A percentile compares a stretch with the other conserved stretches of the same genome.
These are phyloP conservation scores for Quercus aquifolioides DNA, from an alignment of 306 rosid species.

Conservation along the genomic window DNA sequence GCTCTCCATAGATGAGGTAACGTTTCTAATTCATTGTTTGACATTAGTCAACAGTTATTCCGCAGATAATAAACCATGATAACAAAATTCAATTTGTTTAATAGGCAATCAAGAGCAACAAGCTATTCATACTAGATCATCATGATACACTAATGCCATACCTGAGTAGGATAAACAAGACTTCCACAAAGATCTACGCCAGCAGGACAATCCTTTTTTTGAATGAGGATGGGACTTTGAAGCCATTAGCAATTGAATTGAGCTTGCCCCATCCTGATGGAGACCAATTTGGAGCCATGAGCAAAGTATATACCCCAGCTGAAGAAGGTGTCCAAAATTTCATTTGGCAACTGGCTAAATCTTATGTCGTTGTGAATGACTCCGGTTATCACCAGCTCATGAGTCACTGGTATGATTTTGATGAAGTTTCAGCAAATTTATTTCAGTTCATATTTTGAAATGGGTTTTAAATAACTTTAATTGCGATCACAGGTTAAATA, in stretches of 20 bases:
- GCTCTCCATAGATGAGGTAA: conserved; percentile 53
- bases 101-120: conserved; percentile 56
- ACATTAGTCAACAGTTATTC: not conserved
- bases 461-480: not conserved
- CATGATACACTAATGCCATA: conserved; percentile 59
- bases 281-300: conserved; percentile 46
- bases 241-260: conserved; percentile 68
- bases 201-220: conserved; percentile 61
- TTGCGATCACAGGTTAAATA: conserved; percentile 50
- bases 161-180: conserved; percentile 49
- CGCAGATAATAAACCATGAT: not conserved
- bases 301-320: conserved; percentile 51
- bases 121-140: conserved; percentile 60
- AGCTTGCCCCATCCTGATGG: conserved; percentile 55
- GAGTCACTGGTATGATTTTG: conserved; percentile 54
- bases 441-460: not conserved
- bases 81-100: conserved; percentile 5
- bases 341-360: conserved; percentile 73
- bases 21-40: not conserved
- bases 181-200: conserved; percentile 51
- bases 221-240: conserved; percentile 64
- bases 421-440: not conserved
- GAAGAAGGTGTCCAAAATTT: conserved; percentile 47
- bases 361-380: conserved; percentile 67
- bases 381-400: conserved; percentile 68